phyloP scores from a whole-genome alignment of 1,284 basidiomycete genomes.

The Ustilago shanxiensis region DNA sequence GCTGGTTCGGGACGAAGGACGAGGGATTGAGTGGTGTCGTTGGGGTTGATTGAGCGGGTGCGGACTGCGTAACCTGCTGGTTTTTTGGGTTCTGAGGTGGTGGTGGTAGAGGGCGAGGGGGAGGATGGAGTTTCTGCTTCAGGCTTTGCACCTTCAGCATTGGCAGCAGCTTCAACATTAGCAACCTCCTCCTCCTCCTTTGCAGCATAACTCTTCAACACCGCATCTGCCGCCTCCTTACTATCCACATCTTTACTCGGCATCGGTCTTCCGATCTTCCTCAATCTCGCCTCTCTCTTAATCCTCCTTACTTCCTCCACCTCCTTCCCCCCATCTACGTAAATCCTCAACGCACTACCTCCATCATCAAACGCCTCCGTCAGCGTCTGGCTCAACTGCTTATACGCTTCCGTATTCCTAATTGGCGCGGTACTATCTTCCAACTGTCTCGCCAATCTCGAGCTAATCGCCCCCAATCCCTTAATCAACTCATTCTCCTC shows the following conservation, averaged over 20 bases:
- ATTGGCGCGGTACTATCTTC: conserved; percentile 73
- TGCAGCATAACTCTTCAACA: conserved; percentile 53
- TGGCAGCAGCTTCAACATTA: conserved; percentile 21
- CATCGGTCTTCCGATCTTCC: conserved; percentile 64
- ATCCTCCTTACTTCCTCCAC: conserved; percentile 76
- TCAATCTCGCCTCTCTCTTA: conserved; percentile 62
- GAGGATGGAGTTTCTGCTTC: conserved; percentile 3
- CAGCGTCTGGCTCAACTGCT: conserved; percentile 87
- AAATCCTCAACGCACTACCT: conserved; percentile 76
- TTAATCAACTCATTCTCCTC: conserved; percentile 94
- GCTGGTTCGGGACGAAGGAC: conserved; percentile 62
- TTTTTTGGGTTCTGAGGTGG: conserved; percentile 9
- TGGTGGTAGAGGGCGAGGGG: conserved; percentile 1
- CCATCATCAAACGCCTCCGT: conserved; percentile 94
- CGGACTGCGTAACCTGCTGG: conserved; percentile 63
- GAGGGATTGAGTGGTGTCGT: conserved; percentile 57
- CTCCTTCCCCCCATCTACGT: conserved; percentile 76
- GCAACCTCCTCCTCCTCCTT: conserved; percentile 45
- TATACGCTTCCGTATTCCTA: conserved; percentile 94
- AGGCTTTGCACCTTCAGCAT: conserved; percentile 19
- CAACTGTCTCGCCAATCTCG: conserved; percentile 58
- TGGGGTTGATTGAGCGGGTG: conserved; percentile 36
- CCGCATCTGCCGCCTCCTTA: conserved; percentile 49
- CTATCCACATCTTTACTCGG: conserved; percentile 64
- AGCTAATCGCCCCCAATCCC: conserved; percentile 71